Base-by-base conservation (phyloP, 75 land plant genomes). In the Larix kaempferi region DNA sequence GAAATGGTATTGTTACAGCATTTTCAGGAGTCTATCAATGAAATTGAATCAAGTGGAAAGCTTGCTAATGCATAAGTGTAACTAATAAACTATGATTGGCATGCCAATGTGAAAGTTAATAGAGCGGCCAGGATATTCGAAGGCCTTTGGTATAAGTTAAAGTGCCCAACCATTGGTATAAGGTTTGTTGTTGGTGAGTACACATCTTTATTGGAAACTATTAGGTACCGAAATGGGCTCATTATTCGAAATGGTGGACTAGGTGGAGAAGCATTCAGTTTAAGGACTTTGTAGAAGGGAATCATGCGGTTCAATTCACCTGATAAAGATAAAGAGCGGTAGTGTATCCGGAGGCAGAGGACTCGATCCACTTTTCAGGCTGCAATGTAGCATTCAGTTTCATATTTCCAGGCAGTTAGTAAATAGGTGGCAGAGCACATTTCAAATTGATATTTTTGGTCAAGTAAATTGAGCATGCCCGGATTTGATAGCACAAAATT, bases 41-140 rank as follows among this genome's bases (percentile, higher is more conserved):
- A 83, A 64, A 71, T 93, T 14, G 80, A 78, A 76, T 81, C 89
- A 61, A 78, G 78, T 59, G 84, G 88, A 35, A 84, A 88, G 78
- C 92, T 93, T 75, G 82, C 91, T 29, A 26, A 88, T 77, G 91
- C 88, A 74, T 44, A 73, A 76, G 76, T 97, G 55, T 74, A 74
- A 67, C 77, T 97, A 78, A 84, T 88, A 69, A 92, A 97, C 77
- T 97, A 97, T 87, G 99, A 97, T 76, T 97, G 99, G 99, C 99
- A 97, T 93, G 89, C 90, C 55, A 91, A 77, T 58, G 85, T 83
- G 73, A 97, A 95, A 79, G 73, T 85, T 8, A 79, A 87, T 74
- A 98, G 99, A 71, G 99, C 94, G 78, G 90, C 86, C 13, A 80
- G 81, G 76, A 97, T 98, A 71, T 88, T 97, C 74, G 95, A 94